Conservation (phyloP, 345 rosid genomes). For the Eucalyptus grandis region DNA sequence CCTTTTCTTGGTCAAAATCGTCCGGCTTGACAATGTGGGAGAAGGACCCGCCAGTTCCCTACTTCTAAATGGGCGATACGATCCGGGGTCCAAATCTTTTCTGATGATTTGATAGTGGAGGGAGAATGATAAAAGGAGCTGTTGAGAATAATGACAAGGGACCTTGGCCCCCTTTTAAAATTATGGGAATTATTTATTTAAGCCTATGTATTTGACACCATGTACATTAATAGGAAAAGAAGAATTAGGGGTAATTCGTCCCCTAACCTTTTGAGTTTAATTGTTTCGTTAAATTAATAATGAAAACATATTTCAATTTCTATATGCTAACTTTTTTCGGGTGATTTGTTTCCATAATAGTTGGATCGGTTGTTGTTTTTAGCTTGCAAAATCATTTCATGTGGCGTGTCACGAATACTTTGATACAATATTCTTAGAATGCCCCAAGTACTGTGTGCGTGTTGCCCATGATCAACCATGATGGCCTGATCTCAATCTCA, state of each 20-base stretch:
- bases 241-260: background rate
- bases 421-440: background rate
- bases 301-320: background rate
- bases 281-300: no score
- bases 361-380: rapidly evolving
- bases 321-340: no score
- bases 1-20: background rate
- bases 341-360: rapidly evolving
- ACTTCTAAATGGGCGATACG: background rate
- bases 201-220: background rate
- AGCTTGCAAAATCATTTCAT: background rate
- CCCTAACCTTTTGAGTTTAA: background rate
- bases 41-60: background rate
- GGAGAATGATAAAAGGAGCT: background rate
- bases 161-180: background rate
- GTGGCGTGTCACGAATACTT: rapidly evolving
- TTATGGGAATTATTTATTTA: background rate
- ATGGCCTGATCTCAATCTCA: background rate
- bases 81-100: background rate
- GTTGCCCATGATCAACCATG: background rate
- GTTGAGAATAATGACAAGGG: background rate
- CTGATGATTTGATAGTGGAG: background rate
- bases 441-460: background rate
- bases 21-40: background rate
- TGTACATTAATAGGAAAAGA: background rate